phyloP scores from a whole-genome alignment of 768 basidiomycete species.

The Exsudoporus frostii region DNA sequence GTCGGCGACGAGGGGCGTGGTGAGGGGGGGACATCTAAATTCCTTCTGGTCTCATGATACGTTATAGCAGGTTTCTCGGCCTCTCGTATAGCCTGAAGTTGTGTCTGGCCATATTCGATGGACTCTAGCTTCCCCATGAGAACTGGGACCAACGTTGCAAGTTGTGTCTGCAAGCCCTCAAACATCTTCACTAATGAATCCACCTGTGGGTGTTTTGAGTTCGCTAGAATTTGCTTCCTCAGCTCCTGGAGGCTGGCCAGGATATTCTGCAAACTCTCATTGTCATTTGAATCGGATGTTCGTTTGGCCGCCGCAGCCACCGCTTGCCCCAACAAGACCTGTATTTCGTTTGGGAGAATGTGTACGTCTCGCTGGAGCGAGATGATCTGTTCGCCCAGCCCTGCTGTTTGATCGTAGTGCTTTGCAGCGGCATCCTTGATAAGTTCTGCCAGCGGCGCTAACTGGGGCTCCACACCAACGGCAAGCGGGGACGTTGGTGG shows the following conservation, averaged over 20 bases:
- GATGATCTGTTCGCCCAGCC: conserved; percentile 32
- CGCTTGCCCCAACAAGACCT: conserved; percentile 10
- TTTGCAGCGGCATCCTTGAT: conserved; percentile 36
- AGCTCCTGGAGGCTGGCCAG: conserved; percentile 16
- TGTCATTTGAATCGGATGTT: neutral
- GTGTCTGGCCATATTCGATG: conserved; percentile 26
- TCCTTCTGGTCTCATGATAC: conserved; percentile 1
- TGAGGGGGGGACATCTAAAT: conserved; percentile 16
- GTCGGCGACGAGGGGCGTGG: neutral
- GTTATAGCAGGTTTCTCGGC: neutral
- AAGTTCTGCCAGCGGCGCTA: conserved; percentile 31
- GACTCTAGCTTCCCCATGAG: conserved; percentile 34
- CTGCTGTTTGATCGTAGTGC: conserved; percentile 35
- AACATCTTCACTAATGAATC: conserved; percentile 33
- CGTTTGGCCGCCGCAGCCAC: conserved; percentile 2
- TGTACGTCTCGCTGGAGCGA: conserved; percentile 32
- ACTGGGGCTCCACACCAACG: conserved; percentile 12
- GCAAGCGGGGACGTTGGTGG: conserved; percentile 9
- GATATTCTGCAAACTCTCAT: conserved; percentile 4
- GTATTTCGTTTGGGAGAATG: conserved; percentile 27
- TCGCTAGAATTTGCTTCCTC: conserved; percentile 11
- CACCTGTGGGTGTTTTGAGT: conserved; percentile 9
- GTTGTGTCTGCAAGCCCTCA: conserved; percentile 38
- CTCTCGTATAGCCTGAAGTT: conserved; percentile 14
- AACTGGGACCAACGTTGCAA: conserved; percentile 38